Evolutionary conservation across 129 eudicot genomes (phyloP).

Genomic region (Flaveria brownii): DNA sequence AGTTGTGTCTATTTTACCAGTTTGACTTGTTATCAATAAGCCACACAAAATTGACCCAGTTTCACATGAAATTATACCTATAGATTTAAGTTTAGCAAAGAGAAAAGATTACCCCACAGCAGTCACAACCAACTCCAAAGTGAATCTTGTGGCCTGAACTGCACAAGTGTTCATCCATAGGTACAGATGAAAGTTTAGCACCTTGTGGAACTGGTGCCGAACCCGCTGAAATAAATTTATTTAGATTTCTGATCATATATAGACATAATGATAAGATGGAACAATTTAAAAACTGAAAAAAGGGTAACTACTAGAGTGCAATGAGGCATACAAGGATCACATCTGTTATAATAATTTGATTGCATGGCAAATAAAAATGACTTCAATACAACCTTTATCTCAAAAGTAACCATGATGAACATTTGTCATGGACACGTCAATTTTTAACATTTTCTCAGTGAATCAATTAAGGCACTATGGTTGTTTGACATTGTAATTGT

Average conservation of each 20-base stretch:
- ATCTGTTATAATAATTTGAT: neutral
- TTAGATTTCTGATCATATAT: neutral
- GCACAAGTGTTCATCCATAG: conserved; percentile 24
- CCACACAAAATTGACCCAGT: neutral
- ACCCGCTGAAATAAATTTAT: conserved; percentile 16
- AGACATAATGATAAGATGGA: neutral
- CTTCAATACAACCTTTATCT: neutral
- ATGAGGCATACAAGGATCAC: neutral
- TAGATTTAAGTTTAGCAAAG: neutral
- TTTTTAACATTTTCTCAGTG: neutral
- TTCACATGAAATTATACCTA: neutral
- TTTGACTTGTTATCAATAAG: conserved; percentile 6
- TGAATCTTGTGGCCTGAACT: conserved; percentile 44
- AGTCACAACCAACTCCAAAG: conserved; percentile 57
- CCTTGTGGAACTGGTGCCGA: conserved; percentile 26
- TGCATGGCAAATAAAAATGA: neutral
- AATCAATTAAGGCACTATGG: conserved; percentile 2
- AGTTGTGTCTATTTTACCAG: neutral
- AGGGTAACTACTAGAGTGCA: neutral
- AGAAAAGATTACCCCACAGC: conserved; percentile 54
- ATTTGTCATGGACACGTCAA: neutral
- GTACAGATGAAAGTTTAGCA: conserved; percentile 21
- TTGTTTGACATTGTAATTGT: neutral
- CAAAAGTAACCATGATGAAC: neutral
- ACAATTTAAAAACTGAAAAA: neutral